Conservation (phyloP, 2,329 filamentous ascomycete species). For the Ambrosiella cleistominuta region DNA sequence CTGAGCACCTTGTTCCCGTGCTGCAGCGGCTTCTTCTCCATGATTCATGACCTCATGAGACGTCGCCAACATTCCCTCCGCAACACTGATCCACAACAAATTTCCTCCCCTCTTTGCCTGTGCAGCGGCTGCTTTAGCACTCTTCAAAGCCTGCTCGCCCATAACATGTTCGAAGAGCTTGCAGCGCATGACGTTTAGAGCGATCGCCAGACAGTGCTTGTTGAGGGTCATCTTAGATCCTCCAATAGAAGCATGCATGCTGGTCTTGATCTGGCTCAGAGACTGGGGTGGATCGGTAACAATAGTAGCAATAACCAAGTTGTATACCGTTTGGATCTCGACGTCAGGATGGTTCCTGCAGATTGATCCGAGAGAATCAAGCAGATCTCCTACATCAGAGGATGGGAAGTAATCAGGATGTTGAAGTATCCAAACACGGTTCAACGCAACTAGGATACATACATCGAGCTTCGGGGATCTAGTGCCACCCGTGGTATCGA, state of each 20-base stretch:
- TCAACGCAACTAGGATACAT: constrained; percentile 47
- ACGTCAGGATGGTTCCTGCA: constrained; percentile 54
- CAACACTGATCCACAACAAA: constrained; percentile 62
- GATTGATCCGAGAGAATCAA: constrained; percentile 48
- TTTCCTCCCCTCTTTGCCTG: constrained; percentile 56
- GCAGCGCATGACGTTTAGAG: constrained; percentile 69
- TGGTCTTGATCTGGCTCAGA: constrained; percentile 61
- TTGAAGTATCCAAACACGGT: constrained; percentile 56
- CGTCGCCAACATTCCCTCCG: constrained; percentile 59
- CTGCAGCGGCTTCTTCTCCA: constrained; percentile 23
- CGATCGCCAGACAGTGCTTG: constrained; percentile 63
- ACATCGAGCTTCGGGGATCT: constrained; percentile 44
- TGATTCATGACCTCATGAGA: constrained; percentile 59
- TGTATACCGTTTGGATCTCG: constrained; percentile 62
- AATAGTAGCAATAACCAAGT: constrained; percentile 54
- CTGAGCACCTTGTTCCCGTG: constrained; percentile 24
- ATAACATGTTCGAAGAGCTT: constrained; percentile 69
- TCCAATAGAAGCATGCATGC: constrained; percentile 55
- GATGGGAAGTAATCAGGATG: constrained; percentile 40
- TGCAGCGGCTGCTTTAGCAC: constrained; percentile 48
- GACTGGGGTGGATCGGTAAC: constrained; percentile 42
- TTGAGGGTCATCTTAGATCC: constrained; percentile 55
- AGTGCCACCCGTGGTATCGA: constrained; percentile 27
- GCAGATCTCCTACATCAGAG: constrained; percentile 37
- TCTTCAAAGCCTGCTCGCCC: constrained; percentile 64